Conservation (phyloP, 768 basidiomycete genomes). For the Botryobasidium botryosum region DNA sequence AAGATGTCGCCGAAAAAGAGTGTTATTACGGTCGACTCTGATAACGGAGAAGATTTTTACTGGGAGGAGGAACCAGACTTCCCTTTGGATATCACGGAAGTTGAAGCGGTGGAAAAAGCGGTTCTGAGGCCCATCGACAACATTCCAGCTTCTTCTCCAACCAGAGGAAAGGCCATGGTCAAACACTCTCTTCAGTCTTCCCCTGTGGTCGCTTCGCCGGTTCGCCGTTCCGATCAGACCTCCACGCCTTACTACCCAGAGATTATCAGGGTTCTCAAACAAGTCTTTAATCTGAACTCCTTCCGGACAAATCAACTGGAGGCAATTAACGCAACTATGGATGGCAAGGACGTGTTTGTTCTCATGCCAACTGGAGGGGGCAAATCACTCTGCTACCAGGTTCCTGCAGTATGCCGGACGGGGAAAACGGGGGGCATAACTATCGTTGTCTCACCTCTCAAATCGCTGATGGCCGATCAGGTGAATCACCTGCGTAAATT, state of each 20-base stretch:
- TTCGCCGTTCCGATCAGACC: too few species aligned
- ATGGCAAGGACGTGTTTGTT: slow-evolving; percentile 77
- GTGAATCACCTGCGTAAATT: slow-evolving; percentile 46
- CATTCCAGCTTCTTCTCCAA: too few species aligned
- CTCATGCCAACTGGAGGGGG: slow-evolving; percentile 88
- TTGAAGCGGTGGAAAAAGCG: too few species aligned
- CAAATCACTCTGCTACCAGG: slow-evolving; percentile 32
- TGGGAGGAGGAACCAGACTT: too few species aligned
- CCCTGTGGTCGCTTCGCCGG: too few species aligned
- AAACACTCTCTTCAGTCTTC: too few species aligned
- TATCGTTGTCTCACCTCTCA: slow-evolving; percentile 76
- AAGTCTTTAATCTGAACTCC: slow-evolving; percentile 40
- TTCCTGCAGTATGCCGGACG: slow-evolving; percentile 66
- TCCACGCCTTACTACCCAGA: slow-evolving; percentile 28
- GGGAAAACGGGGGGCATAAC: slow-evolving; percentile 70
- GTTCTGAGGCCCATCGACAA: too few species aligned
- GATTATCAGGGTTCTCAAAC: slow-evolving; percentile 34
- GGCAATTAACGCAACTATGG: slow-evolving; percentile 64
- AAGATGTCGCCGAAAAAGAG: too few species aligned
- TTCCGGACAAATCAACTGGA: slow-evolving; percentile 80
- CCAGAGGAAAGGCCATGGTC: too few species aligned
- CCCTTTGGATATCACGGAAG: too few species aligned
- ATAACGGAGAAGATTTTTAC: too few species aligned
- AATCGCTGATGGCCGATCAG: slow-evolving; percentile 84
- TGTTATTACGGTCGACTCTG: too few species aligned